Percentiles rank a stretch among this genome's conserved stretches.
phyloP scores from a whole-genome alignment of 306 rosid species.

The Dicorynia guianensis region DNA sequence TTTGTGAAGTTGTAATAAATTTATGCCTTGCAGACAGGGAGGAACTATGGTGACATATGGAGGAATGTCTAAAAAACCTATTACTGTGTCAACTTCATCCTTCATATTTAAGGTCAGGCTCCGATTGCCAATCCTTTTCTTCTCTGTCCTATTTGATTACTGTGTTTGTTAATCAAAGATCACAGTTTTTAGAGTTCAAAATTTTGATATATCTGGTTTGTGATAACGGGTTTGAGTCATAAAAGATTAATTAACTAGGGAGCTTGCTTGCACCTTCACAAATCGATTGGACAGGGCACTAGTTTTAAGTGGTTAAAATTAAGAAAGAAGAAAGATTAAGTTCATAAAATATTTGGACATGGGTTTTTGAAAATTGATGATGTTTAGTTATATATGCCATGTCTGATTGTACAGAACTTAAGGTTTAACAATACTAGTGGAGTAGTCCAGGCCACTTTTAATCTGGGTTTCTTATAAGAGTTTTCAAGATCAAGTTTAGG shows the following conservation, averaged over 20 bases:
- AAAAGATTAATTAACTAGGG: conserved; percentile 3
- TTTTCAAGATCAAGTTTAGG: conserved; percentile 12
- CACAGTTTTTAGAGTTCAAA: neutral
- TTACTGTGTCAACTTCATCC: conserved; percentile 81
- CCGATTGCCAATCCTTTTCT: conserved; percentile 20
- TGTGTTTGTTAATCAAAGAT: neutral
- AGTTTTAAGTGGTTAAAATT: conserved; percentile 23
- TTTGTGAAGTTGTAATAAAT: conserved; percentile 9
- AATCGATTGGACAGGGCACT: conserved; percentile 5
- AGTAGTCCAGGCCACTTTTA: conserved; percentile 9
- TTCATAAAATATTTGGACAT: conserved; percentile 4
- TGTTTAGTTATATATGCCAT: neutral
- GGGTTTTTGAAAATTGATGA: neutral
- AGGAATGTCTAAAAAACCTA: conserved; percentile 95
- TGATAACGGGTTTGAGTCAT: conserved; percentile 14
- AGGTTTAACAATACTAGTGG: neutral
- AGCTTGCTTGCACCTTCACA: conserved; percentile 15
- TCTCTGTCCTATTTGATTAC: conserved; percentile 30
- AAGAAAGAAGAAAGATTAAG: neutral
- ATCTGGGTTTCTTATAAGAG: conserved; percentile 15
- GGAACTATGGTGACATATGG: conserved; percentile 97
- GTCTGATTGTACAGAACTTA: conserved; percentile 10
- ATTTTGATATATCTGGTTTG: conserved; percentile 25
- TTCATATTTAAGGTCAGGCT: conserved; percentile 83
- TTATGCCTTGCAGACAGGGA: conserved; percentile 61